phyloP scores from a whole-genome alignment of 495 filamentous ascomycete species.

The Chaetomidium leptoderma region DNA sequence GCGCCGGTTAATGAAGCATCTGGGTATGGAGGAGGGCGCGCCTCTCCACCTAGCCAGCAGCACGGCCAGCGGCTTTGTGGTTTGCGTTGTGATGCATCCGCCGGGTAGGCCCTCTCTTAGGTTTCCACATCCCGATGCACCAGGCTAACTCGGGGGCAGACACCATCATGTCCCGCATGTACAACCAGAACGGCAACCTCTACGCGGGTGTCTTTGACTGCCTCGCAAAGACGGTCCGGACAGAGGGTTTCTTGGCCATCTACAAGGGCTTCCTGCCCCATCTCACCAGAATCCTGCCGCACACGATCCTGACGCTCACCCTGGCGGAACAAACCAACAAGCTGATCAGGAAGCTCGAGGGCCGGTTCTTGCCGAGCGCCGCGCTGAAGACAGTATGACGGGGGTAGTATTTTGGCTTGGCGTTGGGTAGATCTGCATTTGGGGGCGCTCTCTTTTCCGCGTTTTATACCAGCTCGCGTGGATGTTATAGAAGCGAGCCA shows the following conservation, averaged over 20 bases:
- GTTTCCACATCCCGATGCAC: not conserved
- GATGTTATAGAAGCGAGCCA: not conserved
- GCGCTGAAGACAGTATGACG: slow-evolving; percentile 28
- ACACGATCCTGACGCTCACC: slow-evolving; percentile 88
- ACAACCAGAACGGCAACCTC: slow-evolving; percentile 97
- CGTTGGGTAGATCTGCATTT: slow-evolving; percentile 14
- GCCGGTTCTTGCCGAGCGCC: slow-evolving; percentile 49
- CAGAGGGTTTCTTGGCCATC: slow-evolving; percentile 86
- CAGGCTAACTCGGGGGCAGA: slow-evolving; percentile 61
- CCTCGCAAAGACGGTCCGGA: slow-evolving; percentile 80
- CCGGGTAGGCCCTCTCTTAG: slow-evolving; percentile 57
- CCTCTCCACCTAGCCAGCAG: slow-evolving; percentile 84
- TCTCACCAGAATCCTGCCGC: slow-evolving; percentile 86
- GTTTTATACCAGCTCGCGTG: slow-evolving; percentile 17
- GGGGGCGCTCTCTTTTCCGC: not conserved
- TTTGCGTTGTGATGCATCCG: slow-evolving; percentile 97
- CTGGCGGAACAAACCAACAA: slow-evolving; percentile 98
- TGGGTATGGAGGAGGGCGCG: slow-evolving; percentile 89
- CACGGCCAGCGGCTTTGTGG: slow-evolving; percentile 88
- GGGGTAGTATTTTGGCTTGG: not conserved
- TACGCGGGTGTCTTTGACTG: slow-evolving; percentile 93
- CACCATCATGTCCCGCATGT: slow-evolving; percentile 97
- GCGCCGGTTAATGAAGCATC: slow-evolving; percentile 68
- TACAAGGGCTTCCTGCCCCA: slow-evolving; percentile 99
- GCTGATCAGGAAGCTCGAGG: slow-evolving; percentile 72